Conservation (phyloP, 2,329 filamentous ascomycete species). For the Aureobasidium sp. region DNA sequence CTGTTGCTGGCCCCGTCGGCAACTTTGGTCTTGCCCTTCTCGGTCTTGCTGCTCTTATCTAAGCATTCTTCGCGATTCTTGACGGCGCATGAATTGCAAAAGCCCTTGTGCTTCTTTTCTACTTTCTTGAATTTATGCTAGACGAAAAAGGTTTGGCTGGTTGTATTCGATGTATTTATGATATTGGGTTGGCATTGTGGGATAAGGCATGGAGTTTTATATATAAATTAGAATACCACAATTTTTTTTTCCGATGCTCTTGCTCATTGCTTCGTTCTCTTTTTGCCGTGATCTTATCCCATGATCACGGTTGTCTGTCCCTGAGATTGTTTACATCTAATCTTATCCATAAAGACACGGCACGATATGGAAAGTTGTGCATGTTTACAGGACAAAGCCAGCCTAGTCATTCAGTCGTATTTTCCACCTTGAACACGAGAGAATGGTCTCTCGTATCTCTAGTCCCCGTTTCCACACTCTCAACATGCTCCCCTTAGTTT, state of each 20-base stretch:
- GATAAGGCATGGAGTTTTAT: not conserved
- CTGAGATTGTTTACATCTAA: too few relatives aligned
- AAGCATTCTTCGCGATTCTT: not conserved
- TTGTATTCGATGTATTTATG: not conserved
- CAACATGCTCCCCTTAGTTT: not conserved
- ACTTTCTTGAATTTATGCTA: not conserved
- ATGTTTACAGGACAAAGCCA: too few relatives aligned
- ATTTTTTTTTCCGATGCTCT: not conserved
- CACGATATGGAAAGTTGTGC: too few relatives aligned
- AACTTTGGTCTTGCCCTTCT: constrained; percentile 4
- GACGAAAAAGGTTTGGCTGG: not conserved
- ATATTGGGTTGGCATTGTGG: not conserved
- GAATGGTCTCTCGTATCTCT: not conserved
- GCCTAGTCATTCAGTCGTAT: not conserved
- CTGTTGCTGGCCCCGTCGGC: not conserved
- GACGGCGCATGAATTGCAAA: not conserved
- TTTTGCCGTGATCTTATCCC: too few relatives aligned
- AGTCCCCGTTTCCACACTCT: too few relatives aligned
- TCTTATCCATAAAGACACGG: too few relatives aligned
- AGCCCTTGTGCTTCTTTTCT: not conserved
- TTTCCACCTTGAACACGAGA: not conserved
- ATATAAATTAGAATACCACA: not conserved
- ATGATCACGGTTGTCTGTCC: too few relatives aligned
- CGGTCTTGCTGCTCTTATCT: constrained; percentile 3
- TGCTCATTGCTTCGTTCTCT: not conserved